Percentiles rank a stretch among this genome's conserved stretches.
phyloP scores from a whole-genome alignment of 139 green algal species.

The Pleodorina starrii region DNA sequence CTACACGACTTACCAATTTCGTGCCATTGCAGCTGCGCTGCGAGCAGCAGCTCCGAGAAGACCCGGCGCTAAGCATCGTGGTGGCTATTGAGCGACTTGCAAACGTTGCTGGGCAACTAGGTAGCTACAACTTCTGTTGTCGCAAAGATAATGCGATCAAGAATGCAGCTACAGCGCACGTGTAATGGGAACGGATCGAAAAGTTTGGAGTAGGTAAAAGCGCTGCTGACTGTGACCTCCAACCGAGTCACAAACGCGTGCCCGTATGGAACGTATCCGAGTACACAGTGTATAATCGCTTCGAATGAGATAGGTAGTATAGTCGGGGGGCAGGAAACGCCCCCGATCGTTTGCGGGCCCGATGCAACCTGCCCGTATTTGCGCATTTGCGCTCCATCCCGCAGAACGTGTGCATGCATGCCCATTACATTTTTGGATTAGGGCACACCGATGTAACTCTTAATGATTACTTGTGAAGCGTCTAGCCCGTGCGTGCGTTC shows the following conservation, averaged over 20 bases:
- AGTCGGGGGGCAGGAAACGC: too few species aligned
- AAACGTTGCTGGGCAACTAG: neutral
- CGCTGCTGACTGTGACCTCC: neutral
- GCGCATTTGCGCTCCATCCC: too few species aligned
- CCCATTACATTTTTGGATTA: neutral
- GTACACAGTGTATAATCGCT: too few species aligned
- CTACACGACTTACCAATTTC: slow-evolving; percentile 8
- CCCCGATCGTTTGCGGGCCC: neutral
- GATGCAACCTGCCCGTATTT: too few species aligned
- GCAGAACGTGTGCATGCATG: neutral
- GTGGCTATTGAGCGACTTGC: neutral
- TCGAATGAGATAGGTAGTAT: too few species aligned
- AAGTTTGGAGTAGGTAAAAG: slow-evolving; percentile 1
- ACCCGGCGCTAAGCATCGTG: slow-evolving; percentile 12
- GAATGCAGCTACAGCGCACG: neutral
- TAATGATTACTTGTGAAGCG: too few species aligned
- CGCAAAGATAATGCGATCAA: neutral
- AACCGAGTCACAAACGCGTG: neutral
- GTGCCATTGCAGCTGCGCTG: slow-evolving; percentile 22
- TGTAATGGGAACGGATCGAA: neutral
- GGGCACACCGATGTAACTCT: neutral
- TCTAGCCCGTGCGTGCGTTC: too few species aligned
- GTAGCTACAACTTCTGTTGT: neutral
- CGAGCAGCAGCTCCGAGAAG: slow-evolving; percentile 2
- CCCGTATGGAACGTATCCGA: too few species aligned